Percentiles rank a stretch among this genome's conserved stretches.
phyloP scores from a whole-genome alignment of 768 basidiomycete species.

The Tricholoma bakamatsutake region DNA sequence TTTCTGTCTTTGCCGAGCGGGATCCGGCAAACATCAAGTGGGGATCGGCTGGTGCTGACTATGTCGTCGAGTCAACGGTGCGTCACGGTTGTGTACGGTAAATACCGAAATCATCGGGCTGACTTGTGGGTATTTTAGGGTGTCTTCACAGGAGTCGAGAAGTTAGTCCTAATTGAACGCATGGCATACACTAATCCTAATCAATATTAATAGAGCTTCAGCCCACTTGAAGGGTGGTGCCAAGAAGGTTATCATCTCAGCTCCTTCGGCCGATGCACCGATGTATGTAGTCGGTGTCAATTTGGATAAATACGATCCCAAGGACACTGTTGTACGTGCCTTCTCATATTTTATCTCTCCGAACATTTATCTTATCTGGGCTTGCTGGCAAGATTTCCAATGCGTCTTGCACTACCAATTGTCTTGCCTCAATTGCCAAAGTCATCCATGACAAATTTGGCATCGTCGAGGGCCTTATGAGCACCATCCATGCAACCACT shows the following conservation, averaged over 20 bases:
- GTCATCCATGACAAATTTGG: conserved; percentile 96
- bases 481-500: conserved; percentile 95
- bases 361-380: background rate
- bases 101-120: conserved; percentile 4
- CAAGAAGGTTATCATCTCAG: conserved; percentile 99
- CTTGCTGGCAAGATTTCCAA: conserved; percentile 71
- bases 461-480: conserved; percentile 97
- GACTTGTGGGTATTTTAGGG: conserved; percentile 41
- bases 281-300: conserved; percentile 97
- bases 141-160: conserved; percentile 96
- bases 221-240: conserved; percentile 97
- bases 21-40: conserved; percentile 86
- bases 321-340: conserved; percentile 72
- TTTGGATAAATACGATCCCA: conserved; percentile 85
- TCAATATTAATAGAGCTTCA: conserved; percentile 51
- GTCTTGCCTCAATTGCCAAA: conserved; percentile 98
- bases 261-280: conserved; percentile 94
- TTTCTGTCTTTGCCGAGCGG: conserved; percentile 78
- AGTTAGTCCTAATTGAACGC: conserved; percentile 36
- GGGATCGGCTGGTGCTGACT: conserved; percentile 76
- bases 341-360: conserved; percentile 16
- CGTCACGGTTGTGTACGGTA: conserved; percentile 27
- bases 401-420: conserved; percentile 99
- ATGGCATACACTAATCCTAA: conserved; percentile 9
- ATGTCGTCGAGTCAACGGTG: conserved; percentile 95